Base-by-base conservation (phyloP, 1,284 basidiomycete species). In the Trichosporon sp. region DNA sequence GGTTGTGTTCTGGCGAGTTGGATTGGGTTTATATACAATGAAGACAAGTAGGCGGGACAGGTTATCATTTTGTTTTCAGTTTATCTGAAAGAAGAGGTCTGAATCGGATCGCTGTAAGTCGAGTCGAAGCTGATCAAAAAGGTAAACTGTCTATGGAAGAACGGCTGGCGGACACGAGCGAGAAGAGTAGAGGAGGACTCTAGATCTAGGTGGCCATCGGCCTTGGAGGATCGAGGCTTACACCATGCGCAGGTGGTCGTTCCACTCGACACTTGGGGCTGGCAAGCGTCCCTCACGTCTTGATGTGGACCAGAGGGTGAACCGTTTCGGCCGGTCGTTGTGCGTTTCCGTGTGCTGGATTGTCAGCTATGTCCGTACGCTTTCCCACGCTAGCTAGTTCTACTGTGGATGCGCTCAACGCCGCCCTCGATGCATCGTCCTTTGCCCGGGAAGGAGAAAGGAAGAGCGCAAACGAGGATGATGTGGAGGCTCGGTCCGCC, bases 241-340 rank as follows among this genome's bases (percentile, higher is more conserved):
- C 6, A 76, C 75, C 75, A 76, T 76, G 38, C 72, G 65, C 38
- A 76, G 74, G 65, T 75, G 71, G 68, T 76, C 75, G 67, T 70
- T 73, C 75, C 75, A 76, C 16, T 66, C 71, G 31, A 74, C 59
- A 35, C 54, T 72, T 2, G 74, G 74, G 21, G 59, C 59, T 6
- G 59, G 59, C 16, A 63, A 35, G 16, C 59, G 11, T 2, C 59
- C 35, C n/a, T 21, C 48, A 16, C 51, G 35, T 16, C 37, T 32
- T 1, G 35, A 40, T 1, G 19, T 26, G n/a, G 64, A 51, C 66
- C 46, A 54, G 59, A 63, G 59, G 14, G 59, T 35, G 32, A 63
- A 63, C 2, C 59, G 59, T 63, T 63, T 63, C 59, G 59, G 59
- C 5, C 59, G 59, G 32, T 63, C 59, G 59, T 63, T 63, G 59